Conservation (phyloP, 495 filamentous ascomycete species). For the Penicillium subrubescens region DNA sequence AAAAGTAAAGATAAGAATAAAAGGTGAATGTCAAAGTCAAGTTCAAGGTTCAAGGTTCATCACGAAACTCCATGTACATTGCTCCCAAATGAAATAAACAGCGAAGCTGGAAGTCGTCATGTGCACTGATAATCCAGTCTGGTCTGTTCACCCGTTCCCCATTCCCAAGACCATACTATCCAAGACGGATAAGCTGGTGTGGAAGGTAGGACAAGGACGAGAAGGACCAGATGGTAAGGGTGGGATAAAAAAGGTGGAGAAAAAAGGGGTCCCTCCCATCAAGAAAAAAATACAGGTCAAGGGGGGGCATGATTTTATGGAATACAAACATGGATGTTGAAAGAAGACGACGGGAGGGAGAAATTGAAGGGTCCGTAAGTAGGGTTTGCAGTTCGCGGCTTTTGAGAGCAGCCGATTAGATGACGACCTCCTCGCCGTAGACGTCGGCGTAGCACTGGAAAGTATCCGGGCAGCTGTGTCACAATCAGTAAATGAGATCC, state of each 20-base stretch:
- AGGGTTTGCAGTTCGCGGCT: background rate
- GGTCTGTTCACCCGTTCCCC: background rate
- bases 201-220: background rate
- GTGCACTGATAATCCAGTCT: constrained; percentile 13
- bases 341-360: background rate
- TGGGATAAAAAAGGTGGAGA: background rate
- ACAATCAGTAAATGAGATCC: constrained; percentile 12
- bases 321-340: constrained; percentile 10
- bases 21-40: background rate
- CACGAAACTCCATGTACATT: constrained; percentile 23
- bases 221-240: background rate
- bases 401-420: background rate
- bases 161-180: background rate
- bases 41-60: constrained; percentile 4
- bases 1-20: background rate
- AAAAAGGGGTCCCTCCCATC: constrained; percentile 1
- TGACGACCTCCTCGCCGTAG: constrained; percentile 40
- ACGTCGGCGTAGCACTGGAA: constrained; percentile 52
- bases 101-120: constrained; percentile 23
- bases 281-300: constrained; percentile 5
- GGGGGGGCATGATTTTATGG: constrained; percentile 1
- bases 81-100: constrained; percentile 23
- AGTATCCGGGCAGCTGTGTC: constrained; percentile 45
- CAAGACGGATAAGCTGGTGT: background rate
- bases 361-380: background rate